Conservation (phyloP, 441 rosid genomes). For the Pelargonium myrrhifolium region DNA sequence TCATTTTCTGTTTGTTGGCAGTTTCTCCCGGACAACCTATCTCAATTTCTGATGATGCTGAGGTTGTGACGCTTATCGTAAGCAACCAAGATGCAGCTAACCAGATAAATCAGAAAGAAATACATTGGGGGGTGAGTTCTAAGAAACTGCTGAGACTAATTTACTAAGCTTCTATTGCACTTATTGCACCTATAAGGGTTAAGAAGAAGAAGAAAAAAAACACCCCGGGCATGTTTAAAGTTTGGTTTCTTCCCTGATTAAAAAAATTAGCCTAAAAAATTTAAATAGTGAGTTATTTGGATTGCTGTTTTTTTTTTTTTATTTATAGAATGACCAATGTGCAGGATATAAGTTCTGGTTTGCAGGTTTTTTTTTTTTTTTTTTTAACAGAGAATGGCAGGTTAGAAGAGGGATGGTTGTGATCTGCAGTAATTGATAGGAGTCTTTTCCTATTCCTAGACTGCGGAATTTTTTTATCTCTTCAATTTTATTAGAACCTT, state of each 20-base stretch:
- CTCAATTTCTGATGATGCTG: slow-evolving; percentile 77
- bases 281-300: background rate
- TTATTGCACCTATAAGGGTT: background rate
- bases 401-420: too few relatives aligned
- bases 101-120: slow-evolving; percentile 78
- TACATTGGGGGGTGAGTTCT: slow-evolving; percentile 89
- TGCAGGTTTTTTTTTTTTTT: too few relatives aligned
- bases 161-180: background rate
- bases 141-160: background rate
- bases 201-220: too few relatives aligned
- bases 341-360: too few relatives aligned
- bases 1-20: slow-evolving; percentile 27
- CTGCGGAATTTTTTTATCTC: too few relatives aligned
- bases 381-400: too few relatives aligned
- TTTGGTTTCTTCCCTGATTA: background rate
- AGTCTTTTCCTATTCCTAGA: too few relatives aligned
- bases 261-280: background rate
- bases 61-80: slow-evolving; percentile 67
- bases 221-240: background rate
- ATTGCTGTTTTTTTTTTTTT: background rate
- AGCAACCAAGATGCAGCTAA: slow-evolving; percentile 68
- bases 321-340: too few relatives aligned
- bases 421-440: too few relatives aligned
- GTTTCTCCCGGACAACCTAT: slow-evolving; percentile 88
- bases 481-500: too few relatives aligned